Evolutionary conservation across 441 rosid genomes (phyloP), one percentile per base, ranked within the genome.

Genomic region (Pelargonium hybrid): DNA sequence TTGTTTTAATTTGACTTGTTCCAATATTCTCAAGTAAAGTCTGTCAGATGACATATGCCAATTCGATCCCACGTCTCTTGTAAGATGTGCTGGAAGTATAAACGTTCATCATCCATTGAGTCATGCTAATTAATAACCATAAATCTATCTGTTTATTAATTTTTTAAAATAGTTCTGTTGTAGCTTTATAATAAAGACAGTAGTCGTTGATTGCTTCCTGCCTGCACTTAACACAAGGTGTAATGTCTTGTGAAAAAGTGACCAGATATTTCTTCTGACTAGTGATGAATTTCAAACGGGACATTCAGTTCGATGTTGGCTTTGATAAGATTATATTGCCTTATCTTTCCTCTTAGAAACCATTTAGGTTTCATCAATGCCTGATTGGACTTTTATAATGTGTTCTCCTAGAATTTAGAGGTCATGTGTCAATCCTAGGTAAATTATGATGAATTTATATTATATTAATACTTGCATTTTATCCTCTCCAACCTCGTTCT

Each of bases 371-470:
- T 20, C 3, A 18, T 57, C 21, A 31, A 9, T 74, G 61, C 43
- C 64, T 29, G 8, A 14, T 15, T 45, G 34, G 15, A 52, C 20
- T 21, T 8, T 25, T 9, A 20, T 57, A 0, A 23, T 45, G 39
- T 52, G 25, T 68, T 29, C 50, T 17, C 23, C 43, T 52, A 62
- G 41, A 63, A 13, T 69, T 5, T 76, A 67, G 29, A 48, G 73
- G 29, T 64, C 45, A 25, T 5, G 29, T 15, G 25, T 50, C 68
- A 18, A 23, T 69, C 74, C 25, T 62, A n/a, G 57, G 11, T n/a
- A 14, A 29, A 54, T 15, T 56, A 15, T 20, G 65, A 7, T 54
- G 61, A 54, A 54, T 54, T 17, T 50, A 17, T 4, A 4, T 17
- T 50, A 17, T 4, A 4, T 25, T 29, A 31, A 43, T 41, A 34